phyloP scores from a whole-genome alignment of 2,329 filamentous ascomycete genomes.

The Lachnellula occidentalis region DNA sequence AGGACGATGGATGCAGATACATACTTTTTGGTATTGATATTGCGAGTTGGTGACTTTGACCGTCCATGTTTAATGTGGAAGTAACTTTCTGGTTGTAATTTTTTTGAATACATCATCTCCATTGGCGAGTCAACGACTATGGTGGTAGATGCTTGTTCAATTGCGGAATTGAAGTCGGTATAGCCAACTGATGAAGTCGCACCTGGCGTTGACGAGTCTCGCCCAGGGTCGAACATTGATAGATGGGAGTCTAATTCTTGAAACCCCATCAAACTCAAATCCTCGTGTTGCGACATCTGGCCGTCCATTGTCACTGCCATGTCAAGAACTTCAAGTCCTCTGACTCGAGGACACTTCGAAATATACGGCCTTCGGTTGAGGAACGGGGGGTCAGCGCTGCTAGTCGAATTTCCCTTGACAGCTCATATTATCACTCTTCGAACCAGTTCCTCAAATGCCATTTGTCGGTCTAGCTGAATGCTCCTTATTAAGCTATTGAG shows the following conservation, averaged over 20 bases:
- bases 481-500: constrained; percentile 14
- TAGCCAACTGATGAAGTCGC: constrained; percentile 25
- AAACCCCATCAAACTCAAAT: constrained; percentile 33
- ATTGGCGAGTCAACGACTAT: constrained; percentile 25
- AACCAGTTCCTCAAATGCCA: constrained; percentile 19
- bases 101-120: constrained; percentile 15
- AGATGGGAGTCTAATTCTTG: constrained; percentile 35
- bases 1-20: constrained; percentile 18
- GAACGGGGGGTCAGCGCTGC: constrained; percentile 20
- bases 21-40: constrained; percentile 21
- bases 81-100: constrained; percentile 13
- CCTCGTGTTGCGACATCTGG: constrained; percentile 32
- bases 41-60: constrained; percentile 16
- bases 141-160: constrained; percentile 20
- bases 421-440: constrained; percentile 24
- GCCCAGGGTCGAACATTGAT: constrained; percentile 29
- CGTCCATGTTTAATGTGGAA: constrained; percentile 16
- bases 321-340: constrained; percentile 30
- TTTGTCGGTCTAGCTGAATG: constrained; percentile 13
- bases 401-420: constrained; percentile 27
- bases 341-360: constrained; percentile 30
- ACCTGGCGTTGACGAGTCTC: constrained; percentile 27
- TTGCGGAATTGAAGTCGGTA: constrained; percentile 20
- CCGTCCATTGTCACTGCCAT: constrained; percentile 33
- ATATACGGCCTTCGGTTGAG: constrained; percentile 25